Percentiles rank a stretch among this genome's conserved stretches.
These are phyloP conservation scores for Eremomyces bilateralis DNA, from an alignment of 495 filamentous ascomycete species.

Conservation along the genomic window DNA sequence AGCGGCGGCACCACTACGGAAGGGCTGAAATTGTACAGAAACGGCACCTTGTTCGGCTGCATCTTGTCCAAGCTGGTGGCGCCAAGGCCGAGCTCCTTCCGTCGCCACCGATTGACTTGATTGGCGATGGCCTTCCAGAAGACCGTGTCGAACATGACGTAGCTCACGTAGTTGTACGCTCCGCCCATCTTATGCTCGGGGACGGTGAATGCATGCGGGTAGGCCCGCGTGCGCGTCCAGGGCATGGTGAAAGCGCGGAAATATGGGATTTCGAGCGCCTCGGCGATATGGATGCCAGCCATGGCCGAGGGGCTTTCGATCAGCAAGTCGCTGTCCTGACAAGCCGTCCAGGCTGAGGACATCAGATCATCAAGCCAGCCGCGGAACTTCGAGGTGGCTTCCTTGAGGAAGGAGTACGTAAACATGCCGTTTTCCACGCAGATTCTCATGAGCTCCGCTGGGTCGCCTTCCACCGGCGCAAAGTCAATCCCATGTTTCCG, in stretches of 20 bases:
- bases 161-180: conserved; percentile 83
- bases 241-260: conserved; percentile 98
- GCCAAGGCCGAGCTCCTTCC: conserved; percentile 52
- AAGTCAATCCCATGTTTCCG: conserved; percentile 84
- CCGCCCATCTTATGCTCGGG: conserved; percentile 87
- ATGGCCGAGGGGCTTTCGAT: conserved; percentile 96
- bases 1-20: conserved; percentile 78
- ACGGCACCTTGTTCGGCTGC: conserved; percentile 89
- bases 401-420: conserved; percentile 71
- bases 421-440: conserved; percentile 98
- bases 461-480: conserved; percentile 69
- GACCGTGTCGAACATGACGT: conserved; percentile 90
- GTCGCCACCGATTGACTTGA: conserved; percentile 86
- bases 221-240: conserved; percentile 87
- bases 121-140: conserved; percentile 88
- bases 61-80: conserved; percentile 73
- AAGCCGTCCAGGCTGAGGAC: conserved; percentile 62
- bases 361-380: conserved; percentile 85
- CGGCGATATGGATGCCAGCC: conserved; percentile 97
- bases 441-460: conserved; percentile 81
- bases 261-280: conserved; percentile 81
- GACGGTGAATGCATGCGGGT: conserved; percentile 94
- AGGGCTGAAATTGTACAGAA: conserved; percentile 93
- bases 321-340: conserved; percentile 69
- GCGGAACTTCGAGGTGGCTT: conserved; percentile 74